These are phyloP conservation scores for Boeremia exigua DNA, from an alignment of 2,329 filamentous ascomycete species.

Conservation along the genomic window DNA sequence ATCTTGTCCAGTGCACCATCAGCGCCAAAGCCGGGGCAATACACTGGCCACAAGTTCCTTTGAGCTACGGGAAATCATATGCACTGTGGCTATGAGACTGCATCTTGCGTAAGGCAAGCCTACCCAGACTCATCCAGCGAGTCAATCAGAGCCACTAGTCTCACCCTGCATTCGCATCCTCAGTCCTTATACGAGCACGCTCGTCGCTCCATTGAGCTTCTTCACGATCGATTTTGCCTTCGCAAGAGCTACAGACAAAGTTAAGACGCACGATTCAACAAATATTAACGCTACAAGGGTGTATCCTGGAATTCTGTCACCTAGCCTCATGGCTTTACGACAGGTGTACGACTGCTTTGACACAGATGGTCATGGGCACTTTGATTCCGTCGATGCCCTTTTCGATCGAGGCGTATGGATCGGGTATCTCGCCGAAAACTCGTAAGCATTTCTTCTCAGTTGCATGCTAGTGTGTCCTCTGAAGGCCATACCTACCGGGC, in stretches of 20 bases:
- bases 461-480: too few species aligned
- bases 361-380: slow-evolving; percentile 16
- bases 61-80: too few species aligned
- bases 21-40: too few species aligned
- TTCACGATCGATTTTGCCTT: not conserved
- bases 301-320: not conserved
- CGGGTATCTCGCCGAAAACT: slow-evolving; percentile 25
- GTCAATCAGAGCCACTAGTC: not conserved
- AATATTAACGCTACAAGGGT: not conserved
- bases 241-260: not conserved
- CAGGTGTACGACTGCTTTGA: slow-evolving; percentile 20
- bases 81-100: not conserved
- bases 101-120: not conserved
- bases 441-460: not conserved
- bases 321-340: not conserved
- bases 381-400: slow-evolving; percentile 21
- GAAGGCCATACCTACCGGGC: not conserved
- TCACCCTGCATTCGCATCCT: not conserved
- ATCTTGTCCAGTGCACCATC: too few species aligned
- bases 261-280: not conserved
- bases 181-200: not conserved
- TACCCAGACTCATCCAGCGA: not conserved
- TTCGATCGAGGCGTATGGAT: slow-evolving; percentile 28
- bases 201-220: not conserved
- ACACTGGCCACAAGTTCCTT: too few species aligned